Evolutionary conservation across 140 eudicot genomes (phyloP).

Genomic region (Cichorium intybus): DNA sequence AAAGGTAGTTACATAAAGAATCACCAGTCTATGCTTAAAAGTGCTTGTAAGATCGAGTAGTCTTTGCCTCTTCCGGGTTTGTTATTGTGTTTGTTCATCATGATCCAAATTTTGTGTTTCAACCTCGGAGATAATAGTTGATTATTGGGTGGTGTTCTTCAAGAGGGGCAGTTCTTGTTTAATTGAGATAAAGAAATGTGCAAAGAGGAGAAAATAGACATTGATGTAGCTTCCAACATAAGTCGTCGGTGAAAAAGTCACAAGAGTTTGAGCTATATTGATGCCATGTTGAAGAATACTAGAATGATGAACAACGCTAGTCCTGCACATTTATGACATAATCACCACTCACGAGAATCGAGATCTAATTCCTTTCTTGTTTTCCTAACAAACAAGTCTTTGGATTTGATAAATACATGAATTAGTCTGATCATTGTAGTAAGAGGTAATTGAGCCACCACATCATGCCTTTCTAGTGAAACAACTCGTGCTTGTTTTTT

Average conservation of each 20-base stretch:
- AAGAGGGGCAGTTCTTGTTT: constrained; percentile 43
- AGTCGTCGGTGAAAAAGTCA: constrained; percentile 32
- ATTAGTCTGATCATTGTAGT: constrained; percentile 59
- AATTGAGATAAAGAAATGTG: constrained; percentile 47
- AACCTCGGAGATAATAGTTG: constrained; percentile 12
- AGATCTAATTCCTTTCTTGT: constrained; percentile 67
- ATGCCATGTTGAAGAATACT: constrained; percentile 63
- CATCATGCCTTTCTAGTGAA: constrained; percentile 73
- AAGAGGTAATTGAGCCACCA: constrained; percentile 61
- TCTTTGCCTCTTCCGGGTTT: constrained; percentile 67
- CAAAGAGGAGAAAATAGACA: constrained; percentile 49
- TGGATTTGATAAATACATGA: constrained; percentile 76
- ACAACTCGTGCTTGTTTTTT: constrained; percentile 70
- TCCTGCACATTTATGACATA: neutral
- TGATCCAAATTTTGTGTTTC: constrained; percentile 1
- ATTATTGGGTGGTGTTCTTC: constrained; percentile 17
- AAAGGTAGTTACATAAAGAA: constrained; percentile 51
- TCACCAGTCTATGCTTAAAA: constrained; percentile 55
- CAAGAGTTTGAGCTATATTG: constrained; percentile 45
- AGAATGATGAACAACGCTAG: constrained; percentile 42
- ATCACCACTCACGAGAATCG: constrained; percentile 23
- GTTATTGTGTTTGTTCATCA: neutral
- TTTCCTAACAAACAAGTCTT: constrained; percentile 72
- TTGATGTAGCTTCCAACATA: constrained; percentile 47
- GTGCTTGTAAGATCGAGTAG: constrained; percentile 58